Evolutionary conservation across 306 rosid species (phyloP), one percentile per base, ranked within the genome.

Genomic region (Sicyos edulis): DNA sequence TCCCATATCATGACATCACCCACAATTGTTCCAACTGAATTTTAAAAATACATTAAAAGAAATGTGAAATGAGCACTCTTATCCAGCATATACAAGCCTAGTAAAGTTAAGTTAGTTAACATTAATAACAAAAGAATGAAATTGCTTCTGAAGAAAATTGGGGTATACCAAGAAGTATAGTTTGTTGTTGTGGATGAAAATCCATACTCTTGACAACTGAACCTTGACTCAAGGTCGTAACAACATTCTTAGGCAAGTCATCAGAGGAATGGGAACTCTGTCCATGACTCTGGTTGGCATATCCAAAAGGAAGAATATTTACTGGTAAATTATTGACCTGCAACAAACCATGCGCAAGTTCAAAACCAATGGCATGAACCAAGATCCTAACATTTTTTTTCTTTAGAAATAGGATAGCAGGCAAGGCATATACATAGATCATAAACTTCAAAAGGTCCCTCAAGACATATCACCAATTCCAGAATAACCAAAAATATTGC

Each of bases 1-100:
- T 95, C 97, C 90, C 95, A 91, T 71, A 91, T 74, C 91, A 91
- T 86, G 81, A 87, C 83, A 70, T 95, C 99, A 10, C 99, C 99
- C 87, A 82, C 80, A 81, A 79, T 88, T 74, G 99, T 91, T 84
- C 99, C 99, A 70, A 91, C 99, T 95, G 82, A 78, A 83, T 82
- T 40, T 17, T 12, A 49, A 62, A 57, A 73, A 79, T 57, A 20
- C 66, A 29, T 79, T 26, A 54, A 42, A 20, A 68, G 53, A 66
- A 22, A 22, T 20, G 53, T 44, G 54, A 65, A 63, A 54, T 13
- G 69, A 52, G 54, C 60, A 52, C 74, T 19, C 49, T 15, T 44
- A 37, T 51, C 17, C 26, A 67, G 20, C 51, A 68, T 15, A 13
- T 49, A 67, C 55, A 69, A 50, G 24, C 53, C 21, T 34, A 40